These are phyloP conservation scores for Coniferiporia weirii DNA, from an alignment of 1,284 basidiomycete genomes.

Conservation along the genomic window DNA sequence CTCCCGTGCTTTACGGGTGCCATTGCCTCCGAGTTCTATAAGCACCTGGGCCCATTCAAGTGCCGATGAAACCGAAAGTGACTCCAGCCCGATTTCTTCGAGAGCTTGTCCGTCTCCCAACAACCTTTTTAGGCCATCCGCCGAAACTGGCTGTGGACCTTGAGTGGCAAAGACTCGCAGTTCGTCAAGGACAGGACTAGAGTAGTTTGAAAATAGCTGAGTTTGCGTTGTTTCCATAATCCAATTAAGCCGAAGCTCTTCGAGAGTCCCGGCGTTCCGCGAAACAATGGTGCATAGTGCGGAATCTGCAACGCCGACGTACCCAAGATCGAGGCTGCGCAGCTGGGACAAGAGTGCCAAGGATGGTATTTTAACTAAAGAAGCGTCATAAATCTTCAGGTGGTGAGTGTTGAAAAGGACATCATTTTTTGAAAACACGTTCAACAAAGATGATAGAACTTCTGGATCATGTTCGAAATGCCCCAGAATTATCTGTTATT, in stretches of 20 bases:
- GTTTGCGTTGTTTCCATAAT: constrained; percentile 5
- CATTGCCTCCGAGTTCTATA: background rate
- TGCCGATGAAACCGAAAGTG: constrained; percentile 10
- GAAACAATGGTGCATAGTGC: constrained; percentile 5
- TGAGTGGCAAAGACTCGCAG: constrained; percentile 2
- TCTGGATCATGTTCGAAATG: constrained; percentile 9
- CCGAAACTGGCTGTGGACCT: background rate
- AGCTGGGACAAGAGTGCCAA: background rate
- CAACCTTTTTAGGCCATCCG: constrained; percentile 1
- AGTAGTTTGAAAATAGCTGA: constrained; percentile 7
- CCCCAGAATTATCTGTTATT: constrained; percentile 13
- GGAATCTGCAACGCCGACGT: background rate
- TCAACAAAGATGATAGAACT: constrained; percentile 7
- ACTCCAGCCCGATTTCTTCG: constrained; percentile 7
- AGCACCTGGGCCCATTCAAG: constrained; percentile 5
- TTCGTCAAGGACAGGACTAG: background rate
- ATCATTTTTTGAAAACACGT: background rate
- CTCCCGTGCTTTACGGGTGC: background rate
- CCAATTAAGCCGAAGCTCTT: constrained; percentile 11
- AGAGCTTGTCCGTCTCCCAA: constrained; percentile 6
- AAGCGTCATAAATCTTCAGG: constrained; percentile 12
- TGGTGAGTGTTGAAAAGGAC: background rate
- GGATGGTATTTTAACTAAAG: background rate
- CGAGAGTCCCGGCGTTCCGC: constrained; percentile 9
- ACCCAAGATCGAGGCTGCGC: constrained; percentile 13